Conservation (phyloP, 768 basidiomycete species). For the Rossbeevera mucosa region DNA sequence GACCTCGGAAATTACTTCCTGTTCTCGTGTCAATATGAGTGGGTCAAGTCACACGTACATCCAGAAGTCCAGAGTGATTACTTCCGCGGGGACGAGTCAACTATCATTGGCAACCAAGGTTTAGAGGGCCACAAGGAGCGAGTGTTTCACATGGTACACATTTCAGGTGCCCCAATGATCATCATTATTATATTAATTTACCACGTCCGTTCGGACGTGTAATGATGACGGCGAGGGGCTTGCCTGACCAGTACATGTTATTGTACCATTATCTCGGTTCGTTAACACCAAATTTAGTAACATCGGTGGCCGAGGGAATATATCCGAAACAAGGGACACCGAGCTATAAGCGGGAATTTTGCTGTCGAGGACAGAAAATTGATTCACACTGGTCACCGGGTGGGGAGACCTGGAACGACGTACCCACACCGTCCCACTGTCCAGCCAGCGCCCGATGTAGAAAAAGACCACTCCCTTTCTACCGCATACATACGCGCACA, state of each 20-base stretch:
- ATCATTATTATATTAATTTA: neutral
- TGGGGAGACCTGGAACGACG: neutral
- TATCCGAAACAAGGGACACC: constrained; percentile 17
- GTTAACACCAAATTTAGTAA: constrained; percentile 7
- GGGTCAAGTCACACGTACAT: neutral
- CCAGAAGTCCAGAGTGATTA: neutral
- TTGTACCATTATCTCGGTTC: constrained; percentile 24
- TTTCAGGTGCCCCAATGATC: neutral
- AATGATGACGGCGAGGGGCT: constrained; percentile 9
- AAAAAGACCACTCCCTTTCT: neutral
- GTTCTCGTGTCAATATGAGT: neutral
- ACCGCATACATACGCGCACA: neutral
- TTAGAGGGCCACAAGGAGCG: constrained; percentile 4
- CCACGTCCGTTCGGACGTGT: neutral
- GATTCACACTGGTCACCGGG: neutral
- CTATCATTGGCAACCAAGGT: neutral
- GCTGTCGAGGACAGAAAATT: constrained; percentile 6
- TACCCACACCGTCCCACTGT: neutral
- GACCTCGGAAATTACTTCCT: constrained; percentile 16
- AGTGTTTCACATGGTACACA: constrained; percentile 6
- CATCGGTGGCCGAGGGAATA: constrained; percentile 6
- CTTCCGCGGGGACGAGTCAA: constrained; percentile 10
- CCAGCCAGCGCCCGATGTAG: neutral
- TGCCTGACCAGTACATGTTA: constrained; percentile 14
- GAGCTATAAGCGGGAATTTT: constrained; percentile 2